Base-by-base conservation (phyloP, 2,329 filamentous ascomycete genomes). In the Rhynchosporium agropyri region DNA sequence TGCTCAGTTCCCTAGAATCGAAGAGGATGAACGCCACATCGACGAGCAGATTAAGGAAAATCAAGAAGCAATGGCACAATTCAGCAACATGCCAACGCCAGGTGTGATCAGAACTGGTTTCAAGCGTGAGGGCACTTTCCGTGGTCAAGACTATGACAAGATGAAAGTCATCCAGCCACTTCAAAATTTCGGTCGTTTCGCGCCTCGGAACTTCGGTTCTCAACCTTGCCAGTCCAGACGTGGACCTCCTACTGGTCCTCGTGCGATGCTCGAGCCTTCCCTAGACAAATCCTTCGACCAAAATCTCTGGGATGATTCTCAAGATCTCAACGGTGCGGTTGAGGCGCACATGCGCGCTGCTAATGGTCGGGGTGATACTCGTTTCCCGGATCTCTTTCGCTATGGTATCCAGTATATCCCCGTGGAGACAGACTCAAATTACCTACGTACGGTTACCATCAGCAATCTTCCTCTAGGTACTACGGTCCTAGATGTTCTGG, bases 341-440 rank as follows among this genome's bases (percentile, higher is more conserved):
- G 28, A 58, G n/a, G 28, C 26, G 2, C 64, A 69, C 45, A 60
- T 50, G 20, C 62, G 53, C 3, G 28, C 42, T 9, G 58, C 31
- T 1, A 40, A n/a, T 4, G 36, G 29, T 3, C 26, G 63, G 10
- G n/a, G 54, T 8, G 64, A 64, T 7, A n/a, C 12, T 3, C 48
- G 15, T 0, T 66, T 64, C 13, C 68, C 68, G 6, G 65, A 67
- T 36, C 49, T 71, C 31, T 73, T 73, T 59, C 61, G 56, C 26
- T 66, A 72, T 56, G 70, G 69, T 5, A 55, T 72, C 9, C 36
- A 55, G n/a, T 72, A 67, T 45, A 31, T 63, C 4, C 71, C 71
- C 4, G 46, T 36, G 1, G 45, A 62, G 6, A 46, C 31, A 2
- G 69, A 71, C 20, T 48, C 7, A 2, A 70, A 71, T 33, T 63